Conservation (phyloP, 2,329 filamentous ascomycete genomes). For the Botrytis hyacinthi region DNA sequence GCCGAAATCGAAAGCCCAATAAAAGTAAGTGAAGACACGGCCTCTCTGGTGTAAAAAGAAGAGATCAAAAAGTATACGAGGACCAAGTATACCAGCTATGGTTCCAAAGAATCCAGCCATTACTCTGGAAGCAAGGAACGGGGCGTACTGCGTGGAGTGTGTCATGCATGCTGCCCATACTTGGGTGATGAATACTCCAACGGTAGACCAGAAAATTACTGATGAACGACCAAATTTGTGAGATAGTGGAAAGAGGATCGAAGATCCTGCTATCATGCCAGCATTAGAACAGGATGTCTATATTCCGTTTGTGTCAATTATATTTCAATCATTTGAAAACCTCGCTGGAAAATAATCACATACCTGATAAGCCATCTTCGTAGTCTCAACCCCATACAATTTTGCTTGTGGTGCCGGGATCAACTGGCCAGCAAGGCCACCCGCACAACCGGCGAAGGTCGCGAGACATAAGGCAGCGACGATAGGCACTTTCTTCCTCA, state of each 20-base stretch:
- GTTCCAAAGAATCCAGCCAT: conserved; percentile 44
- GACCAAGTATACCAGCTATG: conserved; percentile 42
- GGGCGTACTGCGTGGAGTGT: conserved; percentile 38
- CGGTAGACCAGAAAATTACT: conserved; percentile 42
- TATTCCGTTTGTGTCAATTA: not conserved
- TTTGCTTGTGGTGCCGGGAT: conserved; percentile 22
- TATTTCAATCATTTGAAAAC: not conserved
- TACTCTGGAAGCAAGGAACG: conserved; percentile 36
- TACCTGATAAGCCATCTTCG: conserved; percentile 26
- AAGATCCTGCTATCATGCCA: conserved; percentile 41
- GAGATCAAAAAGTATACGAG: conserved; percentile 43
- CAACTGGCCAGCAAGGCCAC: conserved; percentile 23
- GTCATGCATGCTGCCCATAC: conserved; percentile 40
- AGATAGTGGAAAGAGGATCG: conserved; percentile 42
- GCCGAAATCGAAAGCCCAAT: conserved; percentile 41
- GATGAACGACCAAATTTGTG: conserved; percentile 41
- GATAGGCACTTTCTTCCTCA: conserved; percentile 24
- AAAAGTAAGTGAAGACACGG: conserved; percentile 41
- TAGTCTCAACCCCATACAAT: conserved; percentile 23
- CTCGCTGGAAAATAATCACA: not conserved
- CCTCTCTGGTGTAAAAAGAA: conserved; percentile 47
- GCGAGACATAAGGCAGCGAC: conserved; percentile 23
- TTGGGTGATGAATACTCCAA: conserved; percentile 34
- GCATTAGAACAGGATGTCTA: conserved; percentile 41
- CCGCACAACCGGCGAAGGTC: conserved; percentile 23